A percentile compares a stretch with the other conserved stretches of the same genome.
Conservation (phyloP, 2,329 filamentous ascomycete genomes). For the Monilinia laxa region DNA sequence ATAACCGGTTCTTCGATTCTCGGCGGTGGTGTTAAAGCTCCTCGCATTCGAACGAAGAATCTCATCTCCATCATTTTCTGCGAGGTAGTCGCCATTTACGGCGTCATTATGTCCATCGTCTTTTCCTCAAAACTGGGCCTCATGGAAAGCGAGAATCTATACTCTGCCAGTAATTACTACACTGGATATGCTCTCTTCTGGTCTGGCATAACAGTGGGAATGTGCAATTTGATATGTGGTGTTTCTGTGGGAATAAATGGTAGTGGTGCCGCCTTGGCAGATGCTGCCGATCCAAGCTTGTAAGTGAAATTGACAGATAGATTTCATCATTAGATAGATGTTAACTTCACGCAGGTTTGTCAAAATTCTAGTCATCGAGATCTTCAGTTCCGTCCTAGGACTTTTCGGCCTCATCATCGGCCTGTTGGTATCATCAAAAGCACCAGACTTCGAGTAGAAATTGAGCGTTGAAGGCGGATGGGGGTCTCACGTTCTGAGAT, state of each 20-base stretch:
- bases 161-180: constrained; percentile 80
- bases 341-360: constrained; percentile 68
- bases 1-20: constrained; percentile 97
- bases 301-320: constrained; percentile 50
- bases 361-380: constrained; percentile 98
- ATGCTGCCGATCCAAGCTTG: constrained; percentile 89
- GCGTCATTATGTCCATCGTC: constrained; percentile 99
- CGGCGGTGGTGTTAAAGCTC: constrained; percentile 92
- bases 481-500: not conserved
- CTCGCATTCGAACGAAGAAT: constrained; percentile 98
- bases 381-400: constrained; percentile 96
- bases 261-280: constrained; percentile 90
- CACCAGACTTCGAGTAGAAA: constrained; percentile 60
- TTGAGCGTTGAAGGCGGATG: not conserved
- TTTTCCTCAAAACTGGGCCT: constrained; percentile 84
- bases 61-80: constrained; percentile 99
- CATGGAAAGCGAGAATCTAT: constrained; percentile 63
- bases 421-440: constrained; percentile 81
- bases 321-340: not conserved
- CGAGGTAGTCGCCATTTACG: constrained; percentile 99
- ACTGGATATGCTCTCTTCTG: constrained; percentile 96
- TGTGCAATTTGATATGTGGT: constrained; percentile 95
- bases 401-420: constrained; percentile 96
- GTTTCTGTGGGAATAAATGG: constrained; percentile 97
- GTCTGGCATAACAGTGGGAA: constrained; percentile 89